Evolutionary conservation across 1,284 basidiomycete species (phyloP), one percentile per base, ranked within the genome.

Genomic region (Ceratobasidium sp.): DNA sequence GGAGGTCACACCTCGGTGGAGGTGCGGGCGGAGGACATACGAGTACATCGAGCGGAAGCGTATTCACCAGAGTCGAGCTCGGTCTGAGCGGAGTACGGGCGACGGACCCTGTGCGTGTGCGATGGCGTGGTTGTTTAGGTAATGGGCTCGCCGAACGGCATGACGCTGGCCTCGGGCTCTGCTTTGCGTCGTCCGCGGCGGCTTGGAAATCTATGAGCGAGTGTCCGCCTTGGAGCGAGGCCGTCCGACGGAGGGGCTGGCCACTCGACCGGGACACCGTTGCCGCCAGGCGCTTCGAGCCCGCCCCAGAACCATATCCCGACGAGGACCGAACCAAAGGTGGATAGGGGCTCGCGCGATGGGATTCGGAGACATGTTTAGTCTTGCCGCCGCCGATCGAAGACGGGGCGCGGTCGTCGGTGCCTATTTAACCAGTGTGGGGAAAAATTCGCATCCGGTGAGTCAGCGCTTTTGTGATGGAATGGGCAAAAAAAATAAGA

Each of bases 171-270:
- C 42, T 12, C 15, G 26, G 20, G 15, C 26, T 23, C 67, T 20
- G 33, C 33, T 71, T 71, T 9, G 33, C 51, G 20, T 56, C 69
- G 39, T 71, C 46, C 15, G 69, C 69, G 7, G 58, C 40, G 13
- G 42, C 58, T 46, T 75, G 53, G 46, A 75, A 61, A 2, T 60
- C 42, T 18, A 61, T 61, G 39, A 75, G 72, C 44, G 60, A 63
- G 46, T 75, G 60, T 0, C 72, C 72, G 26, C 72, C 72, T 28
- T 75, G 72, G 23, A 75, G 60, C 23, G 72, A 75, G 23, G 72
- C 46, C 15, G 72, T 75, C 10, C 72, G 58, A 28, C 51, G 42
- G 3, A 75, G 72, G 10, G 56, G 56, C 68, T 70, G 68, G 23
- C 42, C 55, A 23, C 26, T 2, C 63, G 63, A 9, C 20, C 39